These are phyloP conservation scores for Bombardia bombarda DNA, from an alignment of 495 filamentous ascomycete species.

Conservation along the genomic window DNA sequence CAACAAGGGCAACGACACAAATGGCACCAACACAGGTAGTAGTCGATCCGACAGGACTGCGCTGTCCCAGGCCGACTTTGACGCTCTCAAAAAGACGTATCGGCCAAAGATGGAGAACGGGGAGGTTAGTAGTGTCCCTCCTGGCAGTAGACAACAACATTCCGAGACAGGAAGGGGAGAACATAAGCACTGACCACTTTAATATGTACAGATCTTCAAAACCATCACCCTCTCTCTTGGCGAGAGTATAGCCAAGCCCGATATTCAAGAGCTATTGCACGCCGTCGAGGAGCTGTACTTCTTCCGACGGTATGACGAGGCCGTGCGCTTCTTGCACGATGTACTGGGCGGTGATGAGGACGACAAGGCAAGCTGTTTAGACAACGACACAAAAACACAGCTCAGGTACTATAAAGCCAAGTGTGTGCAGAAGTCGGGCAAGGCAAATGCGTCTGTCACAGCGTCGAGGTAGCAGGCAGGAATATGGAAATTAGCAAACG, in stretches of 20 bases:
- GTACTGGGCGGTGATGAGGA: slow-evolving; percentile 21
- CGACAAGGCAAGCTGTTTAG: slow-evolving; percentile 17
- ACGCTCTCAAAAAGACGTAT: slow-evolving; percentile 28
- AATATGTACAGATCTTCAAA: slow-evolving; percentile 28
- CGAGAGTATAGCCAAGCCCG: slow-evolving; percentile 25
- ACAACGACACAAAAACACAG: slow-evolving; percentile 25
- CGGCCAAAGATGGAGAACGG: slow-evolving; percentile 38
- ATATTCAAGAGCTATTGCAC: slow-evolving; percentile 41
- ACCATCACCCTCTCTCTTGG: slow-evolving; percentile 31
- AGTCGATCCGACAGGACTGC: slow-evolving; percentile 32
- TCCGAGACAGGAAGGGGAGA: background rate
- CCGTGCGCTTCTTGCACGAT: slow-evolving; percentile 21
- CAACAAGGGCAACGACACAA: too few species aligned
- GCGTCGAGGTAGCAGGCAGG: too few species aligned
- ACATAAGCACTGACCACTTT: background rate
- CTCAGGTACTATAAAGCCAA: slow-evolving; percentile 28
- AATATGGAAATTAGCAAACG: too few species aligned
- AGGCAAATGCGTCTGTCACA: too few species aligned
- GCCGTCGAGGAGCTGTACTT: slow-evolving; percentile 52
- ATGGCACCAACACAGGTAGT: background rate
- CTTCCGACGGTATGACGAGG: slow-evolving; percentile 38
- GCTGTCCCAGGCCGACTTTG: slow-evolving; percentile 37
- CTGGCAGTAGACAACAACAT: background rate
- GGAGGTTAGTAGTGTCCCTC: slow-evolving; percentile 20
- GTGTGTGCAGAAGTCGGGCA: slow-evolving; percentile 16